Base-by-base conservation (phyloP, 148 eudicot species). In the Diospyros lotus region DNA sequence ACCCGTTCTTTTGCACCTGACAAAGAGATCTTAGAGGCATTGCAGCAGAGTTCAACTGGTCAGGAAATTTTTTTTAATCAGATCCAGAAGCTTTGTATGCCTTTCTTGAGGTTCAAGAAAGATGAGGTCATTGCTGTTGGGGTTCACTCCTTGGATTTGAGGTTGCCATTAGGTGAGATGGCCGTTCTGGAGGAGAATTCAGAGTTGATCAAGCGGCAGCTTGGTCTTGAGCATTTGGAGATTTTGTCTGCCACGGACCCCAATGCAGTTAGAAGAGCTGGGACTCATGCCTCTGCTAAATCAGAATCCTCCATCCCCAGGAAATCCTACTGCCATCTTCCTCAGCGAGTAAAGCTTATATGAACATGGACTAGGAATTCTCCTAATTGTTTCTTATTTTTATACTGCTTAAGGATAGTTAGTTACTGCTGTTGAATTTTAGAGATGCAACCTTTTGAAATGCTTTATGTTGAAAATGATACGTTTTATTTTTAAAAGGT, bases 241-340 rank as follows among this genome's bases (percentile, higher is more conserved):
- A 74, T 94, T 42, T 64, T 91, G 75, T 84, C 89, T 3, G 82
- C 78, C 15, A 66, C 80, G 28, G 89, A 89, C 75, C 81, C 83
- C 0, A 84, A 77, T 58, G 91, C 89, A 13, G 76, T 82, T 76
- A 75, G 76, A 10, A 89, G 60, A 77, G 97, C 93, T 4, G 98
- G 97, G 9, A 18, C 79, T 9, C 77, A 86, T 64, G 75, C 74
- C 4, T 61, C 79, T 94, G 68, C 75, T 94, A 64, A 81, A 71
- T 9, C 92, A 90, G 55, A 89, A 90, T 76, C 93, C 88, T 43
- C 97, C 98, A n/a, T 91, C 93, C 1, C 98, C 98, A 0, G 98
- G 98, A 64, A 83, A 81, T 73, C 98, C 98, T 0, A 94, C 97
- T 53, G 90, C 94, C 15, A 82, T 93, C 63, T 93, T 91, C 75